Percentiles rank a stretch among this genome's conserved stretches.
phyloP scores from a whole-genome alignment of 2,329 filamentous ascomycete genomes.

The Epichloe brachyelytri region DNA sequence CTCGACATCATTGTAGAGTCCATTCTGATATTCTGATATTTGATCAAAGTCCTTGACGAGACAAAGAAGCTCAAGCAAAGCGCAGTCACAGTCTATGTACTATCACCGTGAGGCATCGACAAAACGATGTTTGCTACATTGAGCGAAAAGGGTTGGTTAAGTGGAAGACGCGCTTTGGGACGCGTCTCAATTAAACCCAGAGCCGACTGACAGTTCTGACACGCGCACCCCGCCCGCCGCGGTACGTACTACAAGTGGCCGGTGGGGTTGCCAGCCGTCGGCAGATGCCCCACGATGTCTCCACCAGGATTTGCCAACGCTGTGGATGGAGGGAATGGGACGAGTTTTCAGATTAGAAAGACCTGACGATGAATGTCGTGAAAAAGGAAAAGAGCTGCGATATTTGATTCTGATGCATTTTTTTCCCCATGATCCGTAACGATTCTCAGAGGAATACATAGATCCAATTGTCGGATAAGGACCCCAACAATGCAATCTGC shows the following conservation, averaged over 20 bases:
- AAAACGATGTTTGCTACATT: not conserved
- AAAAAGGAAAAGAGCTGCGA: not conserved
- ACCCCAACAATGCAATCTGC: constrained; percentile 50
- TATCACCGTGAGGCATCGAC: not conserved
- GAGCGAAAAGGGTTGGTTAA: not conserved
- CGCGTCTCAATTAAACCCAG: constrained; percentile 20
- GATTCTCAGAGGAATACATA: too few species aligned
- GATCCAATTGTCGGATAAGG: not conserved
- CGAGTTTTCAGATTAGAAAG: not conserved
- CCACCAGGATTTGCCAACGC: not conserved
- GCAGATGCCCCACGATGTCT: constrained; percentile 1
- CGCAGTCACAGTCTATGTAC: not conserved
- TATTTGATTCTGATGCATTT: not conserved
- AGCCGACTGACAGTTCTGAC: not conserved
- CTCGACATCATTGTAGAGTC: constrained; percentile 25
- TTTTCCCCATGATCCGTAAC: too few species aligned
- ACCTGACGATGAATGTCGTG: not conserved
- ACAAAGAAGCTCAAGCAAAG: not conserved
- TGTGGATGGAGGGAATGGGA: not conserved
- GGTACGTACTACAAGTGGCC: not conserved
- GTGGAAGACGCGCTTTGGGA: constrained; percentile 24
- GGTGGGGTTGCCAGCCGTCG: not conserved
- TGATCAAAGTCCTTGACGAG: not conserved
- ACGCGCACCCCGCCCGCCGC: not conserved
- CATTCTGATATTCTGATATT: constrained; percentile 15